Percentiles rank a stretch among this genome's conserved stretches.
These are phyloP conservation scores for Fonsecaea pugnacius DNA, from an alignment of 2,329 filamentous ascomycete species.

Conservation along the genomic window DNA sequence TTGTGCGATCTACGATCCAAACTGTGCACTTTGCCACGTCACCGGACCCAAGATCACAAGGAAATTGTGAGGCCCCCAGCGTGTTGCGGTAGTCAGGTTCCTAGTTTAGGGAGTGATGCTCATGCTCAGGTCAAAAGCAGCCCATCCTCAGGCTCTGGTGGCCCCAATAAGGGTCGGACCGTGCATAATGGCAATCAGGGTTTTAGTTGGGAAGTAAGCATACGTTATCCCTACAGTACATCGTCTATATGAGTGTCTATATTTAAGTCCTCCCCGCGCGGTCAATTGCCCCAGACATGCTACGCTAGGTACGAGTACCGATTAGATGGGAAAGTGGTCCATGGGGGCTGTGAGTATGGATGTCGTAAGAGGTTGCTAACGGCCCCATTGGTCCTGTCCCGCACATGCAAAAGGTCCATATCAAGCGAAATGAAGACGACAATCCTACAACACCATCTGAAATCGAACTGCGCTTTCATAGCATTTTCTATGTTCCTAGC, in stretches of 20 bases:
- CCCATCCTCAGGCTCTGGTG: too few relatives aligned
- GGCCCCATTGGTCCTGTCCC: neutral
- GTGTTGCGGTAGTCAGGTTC: too few relatives aligned
- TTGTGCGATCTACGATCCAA: too few relatives aligned
- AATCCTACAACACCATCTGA: neutral
- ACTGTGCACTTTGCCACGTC: too few relatives aligned
- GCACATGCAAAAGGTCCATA: neutral
- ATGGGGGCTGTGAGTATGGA: neutral
- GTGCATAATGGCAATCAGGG: too few relatives aligned
- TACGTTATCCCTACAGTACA: neutral
- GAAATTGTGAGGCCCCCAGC: too few relatives aligned
- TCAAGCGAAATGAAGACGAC: neutral
- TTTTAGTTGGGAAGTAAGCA: too few relatives aligned
- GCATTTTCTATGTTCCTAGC: constrained; percentile 7
- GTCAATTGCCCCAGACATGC: neutral
- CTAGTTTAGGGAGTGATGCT: too few relatives aligned
- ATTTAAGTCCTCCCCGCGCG: neutral
- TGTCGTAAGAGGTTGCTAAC: neutral
- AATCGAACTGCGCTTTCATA: neutral
- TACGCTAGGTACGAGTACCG: neutral
- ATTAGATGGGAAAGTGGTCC: neutral
- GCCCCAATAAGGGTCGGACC: too few relatives aligned
- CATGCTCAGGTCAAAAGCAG: too few relatives aligned
- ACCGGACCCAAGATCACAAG: too few relatives aligned
- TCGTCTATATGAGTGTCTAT: neutral